Percentiles rank a stretch among this genome's conserved stretches.
Evolutionary conservation across 1,139 yeast genomes (phyloP).

Genomic region (Meyerozyma athensensis): DNA sequence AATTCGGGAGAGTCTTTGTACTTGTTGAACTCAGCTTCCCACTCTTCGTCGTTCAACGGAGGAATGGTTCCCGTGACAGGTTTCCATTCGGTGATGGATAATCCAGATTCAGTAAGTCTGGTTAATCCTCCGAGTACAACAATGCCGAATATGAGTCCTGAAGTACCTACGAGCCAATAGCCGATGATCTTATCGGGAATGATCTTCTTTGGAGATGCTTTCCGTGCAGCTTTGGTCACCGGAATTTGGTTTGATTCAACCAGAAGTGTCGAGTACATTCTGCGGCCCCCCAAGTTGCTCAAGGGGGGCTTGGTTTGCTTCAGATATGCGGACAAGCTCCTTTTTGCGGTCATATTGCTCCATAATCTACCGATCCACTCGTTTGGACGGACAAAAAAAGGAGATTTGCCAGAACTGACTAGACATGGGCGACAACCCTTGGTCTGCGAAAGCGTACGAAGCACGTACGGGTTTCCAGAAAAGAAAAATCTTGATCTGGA

Average conservation of each 20-base stretch:
- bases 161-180: slow-evolving; percentile 86
- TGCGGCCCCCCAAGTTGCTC: neutral
- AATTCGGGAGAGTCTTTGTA: slow-evolving; percentile 90
- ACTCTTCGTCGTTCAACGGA: slow-evolving; percentile 71
- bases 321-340: neutral
- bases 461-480: slow-evolving; percentile 36
- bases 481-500: slow-evolving; percentile 42
- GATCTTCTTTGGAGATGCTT: slow-evolving; percentile 11
- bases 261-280: slow-evolving; percentile 4
- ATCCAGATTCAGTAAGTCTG: slow-evolving; percentile 89
- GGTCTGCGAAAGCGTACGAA: slow-evolving; percentile 24
- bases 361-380: slow-evolving; percentile 6
- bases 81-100: slow-evolving; percentile 97
- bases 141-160: slow-evolving; percentile 88
- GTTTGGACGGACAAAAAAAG: neutral
- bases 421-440: slow-evolving; percentile 16
- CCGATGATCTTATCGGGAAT: slow-evolving; percentile 58
- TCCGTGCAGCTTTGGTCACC: slow-evolving; percentile 5
- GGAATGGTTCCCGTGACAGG: slow-evolving; percentile 96
- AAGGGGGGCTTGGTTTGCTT: neutral
- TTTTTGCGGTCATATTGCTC: neutral
- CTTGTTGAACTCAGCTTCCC: slow-evolving; percentile 80
- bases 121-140: slow-evolving; percentile 97
- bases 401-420: neutral
- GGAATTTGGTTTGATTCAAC: neutral